Evolutionary conservation across 148 eudicot species (phyloP), one percentile per base, ranked within the genome.

Genomic region (Rheum nobile): DNA sequence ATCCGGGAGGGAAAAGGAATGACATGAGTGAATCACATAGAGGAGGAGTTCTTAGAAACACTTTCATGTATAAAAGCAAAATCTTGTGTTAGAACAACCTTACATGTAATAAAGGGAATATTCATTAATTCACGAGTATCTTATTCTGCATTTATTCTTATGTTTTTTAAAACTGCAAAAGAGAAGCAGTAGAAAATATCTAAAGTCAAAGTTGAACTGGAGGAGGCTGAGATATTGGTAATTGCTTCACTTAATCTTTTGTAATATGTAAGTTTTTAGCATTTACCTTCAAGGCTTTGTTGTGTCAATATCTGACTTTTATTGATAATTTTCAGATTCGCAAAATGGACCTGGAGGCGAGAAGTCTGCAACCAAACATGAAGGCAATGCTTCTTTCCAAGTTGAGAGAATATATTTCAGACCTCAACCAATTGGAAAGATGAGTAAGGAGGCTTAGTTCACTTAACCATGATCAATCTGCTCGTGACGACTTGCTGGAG

Each of bases 281-380:
- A 3, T 61, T 1, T 61, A 31, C 35, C 35, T 34, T 34, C 21
- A 2, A 31, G 70, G 55, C 70, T 21, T 41, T 67, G 55, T 76
- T 67, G 55, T 59, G 75, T 22, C 39, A 4, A 14, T 43, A 71
- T 79, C 46, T 78, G 71, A 48, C 43, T 39, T 71, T 31, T 50
- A 35, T 67, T 42, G 44, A 68, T 68, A 11, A 47, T 79, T 57
- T 71, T 69, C 83, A 93, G 98, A 89, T 93, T 71, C 89, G 98
- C 22, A 93, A 93, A 85, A 93, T 93, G 98, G 98, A 93, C 79
- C 88, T 93, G 55, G 98, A 93, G 86, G 98, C 96, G 31, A 84
- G 96, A 84, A 93, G 96, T 82, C 82, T 93, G 84, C 98, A 89
- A 85, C 96, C 96, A 21, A 88, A 88, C 74, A 57, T 86, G 83